Base-by-base conservation (phyloP, 225 moss, liverwort and hornwort species). In the Marchantia paleacea region DNA sequence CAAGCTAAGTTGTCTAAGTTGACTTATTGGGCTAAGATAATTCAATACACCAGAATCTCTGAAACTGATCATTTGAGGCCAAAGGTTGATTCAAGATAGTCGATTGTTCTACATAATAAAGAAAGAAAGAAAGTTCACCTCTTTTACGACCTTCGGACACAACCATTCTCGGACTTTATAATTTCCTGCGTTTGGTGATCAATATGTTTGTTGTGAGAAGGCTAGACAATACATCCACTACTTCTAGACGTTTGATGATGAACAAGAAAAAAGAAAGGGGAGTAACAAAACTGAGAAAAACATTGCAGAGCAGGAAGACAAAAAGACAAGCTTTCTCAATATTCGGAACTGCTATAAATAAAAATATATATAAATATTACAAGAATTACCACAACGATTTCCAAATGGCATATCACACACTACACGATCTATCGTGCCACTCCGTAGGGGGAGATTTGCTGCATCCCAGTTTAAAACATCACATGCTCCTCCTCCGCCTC, bases 371-470 rank as follows among this genome's bases (percentile, higher is more conserved):
- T 39, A 39, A 39, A 2, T 39, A 5, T 39, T 39, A 39, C 2
- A 61, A 47, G 13, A 84, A 57, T 81, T 85, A 91, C 94, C 92
- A 82, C 92, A 91, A 57, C 91, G 91, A 52, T 92, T 92, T 75
- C 92, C 92, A 81, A 94, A 92, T 15, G 92, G 92, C 94, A 92
- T 94, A 76, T 94, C 94, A 87, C 89, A 90, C 54, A 94, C 79
- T 62, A 91, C 89, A 77, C 92, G 91, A 75, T 94, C 94, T 86
- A 94, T 84, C 76, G 77, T 88, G 82, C 88, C 89, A 85, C 82
- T 89, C 29, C 91, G 84, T 81, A 94, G 80, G 39, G 94, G 92
- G 76, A 91, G 90, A 84, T 90, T 81, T 75, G 90, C 87, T 62
- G 94, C 92, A 88, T 92, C 91, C 92, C 94, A 92, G 57, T 82